phyloP scores from a whole-genome alignment of 2,329 filamentous ascomycete species.

The Colletotrichum noveboracense region DNA sequence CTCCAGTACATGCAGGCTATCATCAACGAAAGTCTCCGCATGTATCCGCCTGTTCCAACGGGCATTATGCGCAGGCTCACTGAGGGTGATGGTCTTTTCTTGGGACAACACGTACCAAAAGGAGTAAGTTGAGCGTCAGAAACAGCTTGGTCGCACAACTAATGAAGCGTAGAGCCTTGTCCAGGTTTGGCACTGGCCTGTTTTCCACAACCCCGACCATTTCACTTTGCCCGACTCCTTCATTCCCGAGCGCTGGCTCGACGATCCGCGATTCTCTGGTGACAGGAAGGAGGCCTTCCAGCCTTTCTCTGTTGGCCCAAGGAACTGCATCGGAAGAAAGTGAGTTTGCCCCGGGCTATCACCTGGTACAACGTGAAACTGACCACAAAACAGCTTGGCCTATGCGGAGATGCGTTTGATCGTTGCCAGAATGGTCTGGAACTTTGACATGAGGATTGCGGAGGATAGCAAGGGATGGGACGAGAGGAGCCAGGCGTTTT shows the following conservation, averaged over 20 bases:
- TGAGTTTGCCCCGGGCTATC: constrained; percentile 38
- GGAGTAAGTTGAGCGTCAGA: constrained; percentile 26
- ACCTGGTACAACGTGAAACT: neutral
- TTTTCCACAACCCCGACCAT: constrained; percentile 32
- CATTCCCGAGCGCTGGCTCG: constrained; percentile 50
- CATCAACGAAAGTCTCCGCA: constrained; percentile 42
- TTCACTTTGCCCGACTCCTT: constrained; percentile 38
- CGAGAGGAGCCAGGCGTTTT: constrained; percentile 37
- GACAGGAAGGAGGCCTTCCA: constrained; percentile 50
- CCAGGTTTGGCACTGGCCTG: constrained; percentile 28
- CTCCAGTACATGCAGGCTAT: constrained; percentile 39
- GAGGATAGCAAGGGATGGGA: constrained; percentile 41
- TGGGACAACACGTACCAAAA: constrained; percentile 34
- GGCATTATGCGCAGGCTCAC: neutral
- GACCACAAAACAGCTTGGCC: constrained; percentile 36
- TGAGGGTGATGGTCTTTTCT: constrained; percentile 32
- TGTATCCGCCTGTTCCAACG: constrained; percentile 34
- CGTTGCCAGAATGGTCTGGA: constrained; percentile 47
- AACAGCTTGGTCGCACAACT: neutral
- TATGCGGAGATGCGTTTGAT: constrained; percentile 55
- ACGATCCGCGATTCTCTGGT: constrained; percentile 7
- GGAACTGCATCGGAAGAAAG: constrained; percentile 57
- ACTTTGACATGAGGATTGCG: constrained; percentile 48
- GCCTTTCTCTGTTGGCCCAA: constrained; percentile 52
- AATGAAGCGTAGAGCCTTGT: constrained; percentile 11